phyloP scores from a whole-genome alignment of 352 stramenopile genomes.

The Globisporangium lucens region DNA sequence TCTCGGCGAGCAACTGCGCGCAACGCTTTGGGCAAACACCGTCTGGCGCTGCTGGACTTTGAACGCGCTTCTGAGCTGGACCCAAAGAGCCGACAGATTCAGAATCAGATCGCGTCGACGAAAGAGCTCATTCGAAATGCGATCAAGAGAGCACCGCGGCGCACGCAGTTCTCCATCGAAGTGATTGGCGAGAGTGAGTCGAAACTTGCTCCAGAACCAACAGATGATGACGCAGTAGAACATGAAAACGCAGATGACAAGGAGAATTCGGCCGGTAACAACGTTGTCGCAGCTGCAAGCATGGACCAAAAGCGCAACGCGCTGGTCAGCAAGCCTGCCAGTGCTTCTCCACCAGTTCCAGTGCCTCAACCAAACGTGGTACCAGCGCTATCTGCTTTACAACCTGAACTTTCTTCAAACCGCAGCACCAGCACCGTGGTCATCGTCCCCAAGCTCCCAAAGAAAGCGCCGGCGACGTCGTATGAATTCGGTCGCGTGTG shows the following conservation, averaged over 20 bases:
- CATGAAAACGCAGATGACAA: slow-evolving; percentile 2
- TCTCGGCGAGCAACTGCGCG: slow-evolving; percentile 79
- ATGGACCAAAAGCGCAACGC: not conserved
- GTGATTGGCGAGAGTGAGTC: slow-evolving; percentile 28
- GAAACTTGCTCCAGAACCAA: slow-evolving; percentile 20
- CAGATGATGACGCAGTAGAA: not conserved
- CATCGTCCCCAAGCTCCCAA: slow-evolving; percentile 52
- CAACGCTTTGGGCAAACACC: slow-evolving; percentile 84
- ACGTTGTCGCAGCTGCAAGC: not conserved
- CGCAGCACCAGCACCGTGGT: not conserved
- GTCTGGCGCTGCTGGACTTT: slow-evolving; percentile 83
- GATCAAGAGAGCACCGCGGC: slow-evolving; percentile 65
- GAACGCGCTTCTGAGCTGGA: slow-evolving; percentile 58
- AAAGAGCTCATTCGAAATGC: slow-evolving; percentile 59
- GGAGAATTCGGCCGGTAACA: slow-evolving; percentile 12
- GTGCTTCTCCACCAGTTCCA: not conserved
- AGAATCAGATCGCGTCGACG: slow-evolving; percentile 51
- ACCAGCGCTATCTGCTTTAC: not conserved
- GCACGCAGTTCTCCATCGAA: slow-evolving; percentile 44
- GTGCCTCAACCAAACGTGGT: not conserved
- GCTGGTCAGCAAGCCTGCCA: not conserved
- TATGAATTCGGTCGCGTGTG: slow-evolving; percentile 83
- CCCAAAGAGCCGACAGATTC: slow-evolving; percentile 67
- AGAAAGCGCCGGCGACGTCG: slow-evolving; percentile 58
- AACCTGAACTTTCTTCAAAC: not conserved